Percentiles rank a stretch among this genome's conserved stretches.
phyloP scores from a whole-genome alignment of 2,329 filamentous ascomycete species.

The Paecilomyces dactylethromorphus region DNA sequence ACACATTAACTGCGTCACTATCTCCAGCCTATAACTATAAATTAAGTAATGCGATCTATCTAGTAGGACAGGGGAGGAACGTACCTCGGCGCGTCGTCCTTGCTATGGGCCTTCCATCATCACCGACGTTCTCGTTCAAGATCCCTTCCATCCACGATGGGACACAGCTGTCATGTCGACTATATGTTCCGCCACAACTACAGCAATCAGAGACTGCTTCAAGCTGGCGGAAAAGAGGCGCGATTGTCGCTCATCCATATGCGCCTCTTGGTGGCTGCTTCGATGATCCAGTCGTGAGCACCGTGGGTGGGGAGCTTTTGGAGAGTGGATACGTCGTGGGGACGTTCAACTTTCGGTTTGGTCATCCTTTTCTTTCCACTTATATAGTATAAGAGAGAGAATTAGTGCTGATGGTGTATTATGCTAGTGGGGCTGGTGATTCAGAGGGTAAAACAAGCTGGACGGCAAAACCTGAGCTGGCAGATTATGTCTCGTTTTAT shows the following conservation, averaged over 20 bases:
- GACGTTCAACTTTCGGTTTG: conserved; percentile 87
- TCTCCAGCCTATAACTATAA: background rate
- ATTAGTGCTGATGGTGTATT: conserved; percentile 10
- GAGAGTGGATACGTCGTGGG: conserved; percentile 66
- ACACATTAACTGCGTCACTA: background rate
- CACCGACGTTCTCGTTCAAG: conserved; percentile 54
- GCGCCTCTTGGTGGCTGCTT: conserved; percentile 78
- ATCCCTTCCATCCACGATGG: conserved; percentile 82
- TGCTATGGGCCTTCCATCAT: conserved; percentile 12
- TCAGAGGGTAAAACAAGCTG: conserved; percentile 79
- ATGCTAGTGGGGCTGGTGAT: conserved; percentile 62
- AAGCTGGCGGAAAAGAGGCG: conserved; percentile 41
- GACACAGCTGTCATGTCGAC: conserved; percentile 67
- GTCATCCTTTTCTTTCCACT: conserved; percentile 1
- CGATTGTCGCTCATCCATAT: conserved; percentile 83
- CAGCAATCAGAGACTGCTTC: conserved; percentile 13
- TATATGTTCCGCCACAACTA: conserved; percentile 61
- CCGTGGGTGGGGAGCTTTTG: conserved; percentile 59
- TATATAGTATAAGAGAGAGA: background rate
- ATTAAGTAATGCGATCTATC: background rate
- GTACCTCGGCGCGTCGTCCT: background rate
- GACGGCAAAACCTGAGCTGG: conserved; percentile 72
- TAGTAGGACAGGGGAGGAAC: background rate
- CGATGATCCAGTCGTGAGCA: conserved; percentile 73
- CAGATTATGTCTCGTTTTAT: conserved; percentile 77